These are phyloP conservation scores for Tolypocladium amazonense DNA, from an alignment of 2,329 filamentous ascomycete genomes.

Conservation along the genomic window DNA sequence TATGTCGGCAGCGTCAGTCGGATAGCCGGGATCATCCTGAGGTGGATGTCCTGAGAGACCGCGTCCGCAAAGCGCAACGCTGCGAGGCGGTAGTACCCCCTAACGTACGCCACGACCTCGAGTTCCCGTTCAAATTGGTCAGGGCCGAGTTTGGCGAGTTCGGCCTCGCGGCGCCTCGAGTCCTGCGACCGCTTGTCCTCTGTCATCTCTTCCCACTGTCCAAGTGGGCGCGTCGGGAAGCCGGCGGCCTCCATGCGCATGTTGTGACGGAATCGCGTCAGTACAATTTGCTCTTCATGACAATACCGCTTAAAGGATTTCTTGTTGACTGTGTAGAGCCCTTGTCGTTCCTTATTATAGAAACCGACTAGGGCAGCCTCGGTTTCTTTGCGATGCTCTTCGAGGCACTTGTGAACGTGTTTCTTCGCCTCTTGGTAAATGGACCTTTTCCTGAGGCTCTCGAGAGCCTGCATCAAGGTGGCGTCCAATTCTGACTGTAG, in stretches of 20 bases:
- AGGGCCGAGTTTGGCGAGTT: conserved; percentile 36
- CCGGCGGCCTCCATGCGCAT: conserved; percentile 33
- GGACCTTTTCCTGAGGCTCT: conserved; percentile 32
- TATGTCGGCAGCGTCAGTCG: conserved; percentile 27
- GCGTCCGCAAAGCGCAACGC: conserved; percentile 53
- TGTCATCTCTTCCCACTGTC: conserved; percentile 34
- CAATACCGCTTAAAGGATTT: conserved; percentile 35
- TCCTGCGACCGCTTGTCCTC: conserved; percentile 37
- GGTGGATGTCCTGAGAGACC: conserved; percentile 34
- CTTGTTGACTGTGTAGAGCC: conserved; percentile 47
- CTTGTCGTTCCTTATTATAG: conserved; percentile 41
- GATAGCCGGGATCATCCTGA: conserved; percentile 36
- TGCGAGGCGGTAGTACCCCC: conserved; percentile 61
- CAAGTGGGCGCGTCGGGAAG: conserved; percentile 16
- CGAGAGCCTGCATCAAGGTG: conserved; percentile 37
- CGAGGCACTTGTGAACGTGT: conserved; percentile 34
- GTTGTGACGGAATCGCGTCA: conserved; percentile 37
- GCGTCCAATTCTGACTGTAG: conserved; percentile 33
- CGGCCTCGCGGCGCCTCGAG: conserved; percentile 26
- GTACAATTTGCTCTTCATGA: conserved; percentile 31
- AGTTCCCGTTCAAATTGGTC: conserved; percentile 53
- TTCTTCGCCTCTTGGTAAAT: conserved; percentile 37
- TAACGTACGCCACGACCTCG: conserved; percentile 49
- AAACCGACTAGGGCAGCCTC: conserved; percentile 28
- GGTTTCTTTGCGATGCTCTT: conserved; percentile 24